Evolutionary conservation across 768 basidiomycete species (phyloP).

Genomic region (Lactifluus subvellereus): DNA sequence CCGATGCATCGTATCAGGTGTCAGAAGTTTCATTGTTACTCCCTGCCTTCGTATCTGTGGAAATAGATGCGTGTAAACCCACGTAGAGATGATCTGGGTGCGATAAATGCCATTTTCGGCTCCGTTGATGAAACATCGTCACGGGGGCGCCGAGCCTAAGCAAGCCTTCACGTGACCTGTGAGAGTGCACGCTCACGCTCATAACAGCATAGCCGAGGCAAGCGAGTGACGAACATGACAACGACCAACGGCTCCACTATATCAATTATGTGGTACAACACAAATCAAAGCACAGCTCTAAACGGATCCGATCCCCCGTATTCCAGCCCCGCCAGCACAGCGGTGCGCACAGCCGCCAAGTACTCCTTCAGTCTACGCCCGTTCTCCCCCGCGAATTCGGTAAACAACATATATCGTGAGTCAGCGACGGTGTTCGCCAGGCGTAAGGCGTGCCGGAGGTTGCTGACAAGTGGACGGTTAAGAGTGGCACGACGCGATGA

Average conservation of each 20-base stretch:
- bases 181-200: no score
- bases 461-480: conserved; percentile 39
- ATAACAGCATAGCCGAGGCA: no score
- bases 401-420: conserved; percentile 53
- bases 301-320: conserved; percentile 75
- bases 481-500: neutral
- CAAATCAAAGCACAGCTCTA: conserved; percentile 29
- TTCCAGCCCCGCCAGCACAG: conserved; percentile 66
- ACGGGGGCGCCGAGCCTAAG: no score
- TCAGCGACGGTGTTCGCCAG: conserved; percentile 85
- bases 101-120: no score
- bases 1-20: neutral
- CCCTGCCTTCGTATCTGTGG: no score
- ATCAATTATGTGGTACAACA: neutral
- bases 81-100: no score
- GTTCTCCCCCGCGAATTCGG: conserved; percentile 68
- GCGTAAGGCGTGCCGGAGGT: conserved; percentile 67
- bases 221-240: no score
- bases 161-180: no score
- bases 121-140: no score
- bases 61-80: no score
- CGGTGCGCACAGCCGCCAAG: conserved; percentile 63
- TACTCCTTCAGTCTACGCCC: conserved; percentile 66
- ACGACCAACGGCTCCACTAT: no score
- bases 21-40: neutral